phyloP scores from a whole-genome alignment of 495 filamentous ascomycete species.

The Aspergillus nidulans region DNA sequence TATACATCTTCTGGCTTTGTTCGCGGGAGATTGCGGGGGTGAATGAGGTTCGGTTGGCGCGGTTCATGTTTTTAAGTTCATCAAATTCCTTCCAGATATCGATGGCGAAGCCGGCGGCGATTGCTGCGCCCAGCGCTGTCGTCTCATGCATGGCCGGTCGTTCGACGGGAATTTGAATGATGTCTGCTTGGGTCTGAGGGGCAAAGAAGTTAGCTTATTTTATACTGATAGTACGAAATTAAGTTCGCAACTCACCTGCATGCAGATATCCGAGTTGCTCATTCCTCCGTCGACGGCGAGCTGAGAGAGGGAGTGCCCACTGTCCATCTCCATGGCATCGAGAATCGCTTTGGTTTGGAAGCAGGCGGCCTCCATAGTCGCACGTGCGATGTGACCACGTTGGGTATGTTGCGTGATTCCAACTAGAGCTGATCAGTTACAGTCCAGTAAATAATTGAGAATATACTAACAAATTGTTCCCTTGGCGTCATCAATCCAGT shows the following conservation, averaged over 20 bases:
- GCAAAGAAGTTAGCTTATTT: constrained; percentile 12
- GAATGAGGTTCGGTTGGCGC: constrained; percentile 70
- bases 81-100: constrained; percentile 76
- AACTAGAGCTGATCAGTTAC: constrained; percentile 40
- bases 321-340: constrained; percentile 92
- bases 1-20: constrained; percentile 65
- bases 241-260: constrained; percentile 61
- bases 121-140: constrained; percentile 88
- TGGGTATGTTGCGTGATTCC: constrained; percentile 91
- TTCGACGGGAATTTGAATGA: constrained; percentile 83
- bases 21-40: constrained; percentile 56
- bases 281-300: constrained; percentile 93
- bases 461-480: constrained; percentile 71
- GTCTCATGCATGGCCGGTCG: constrained; percentile 91
- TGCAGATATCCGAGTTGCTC: constrained; percentile 89
- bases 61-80: constrained; percentile 76
- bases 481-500: constrained; percentile 96
- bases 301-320: constrained; percentile 66
- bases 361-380: constrained; percentile 91
- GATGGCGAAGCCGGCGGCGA: constrained; percentile 85
- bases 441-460: background rate
- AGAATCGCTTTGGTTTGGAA: constrained; percentile 94
- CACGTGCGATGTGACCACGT: constrained; percentile 86
- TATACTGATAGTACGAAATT: background rate
- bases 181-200: constrained; percentile 77